Percentiles rank a stretch among this genome's conserved stretches.
These are phyloP conservation scores for Backusella sp. DNA, from an alignment of 192 early-diverging fungal species.

Conservation along the genomic window DNA sequence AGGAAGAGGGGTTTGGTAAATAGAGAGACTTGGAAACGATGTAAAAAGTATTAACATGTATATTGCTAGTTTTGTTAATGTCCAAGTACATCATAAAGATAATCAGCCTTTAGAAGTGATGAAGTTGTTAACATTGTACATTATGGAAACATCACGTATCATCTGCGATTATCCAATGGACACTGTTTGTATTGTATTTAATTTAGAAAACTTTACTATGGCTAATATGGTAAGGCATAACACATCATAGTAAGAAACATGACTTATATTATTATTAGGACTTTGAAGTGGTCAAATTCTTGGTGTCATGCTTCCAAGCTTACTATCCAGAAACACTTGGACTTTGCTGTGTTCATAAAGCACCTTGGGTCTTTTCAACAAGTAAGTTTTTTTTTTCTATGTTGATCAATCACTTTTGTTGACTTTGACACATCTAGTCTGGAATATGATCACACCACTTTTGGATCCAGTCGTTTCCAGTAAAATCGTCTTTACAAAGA, in stretches of 20 bases:
- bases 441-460: constrained; percentile 79
- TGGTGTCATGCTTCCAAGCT: constrained; percentile 76
- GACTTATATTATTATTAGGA: constrained; percentile 44
- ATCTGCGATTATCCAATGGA: constrained; percentile 66
- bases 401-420: background rate
- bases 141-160: constrained; percentile 72
- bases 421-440: constrained; percentile 39
- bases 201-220: constrained; percentile 72
- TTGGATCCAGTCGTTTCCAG: constrained; percentile 90
- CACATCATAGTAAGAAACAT: background rate
- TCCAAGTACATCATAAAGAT: constrained; percentile 49
- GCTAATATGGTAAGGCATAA: constrained; percentile 53
- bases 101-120: constrained; percentile 65
- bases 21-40: background rate
- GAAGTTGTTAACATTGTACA: constrained; percentile 65
- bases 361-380: constrained; percentile 85
- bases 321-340: constrained; percentile 93
- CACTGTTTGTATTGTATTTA: constrained; percentile 73
- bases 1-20: constrained; percentile 53
- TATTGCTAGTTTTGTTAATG: constrained; percentile 48
- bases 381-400: background rate
- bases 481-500: constrained; percentile 79
- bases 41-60: background rate
- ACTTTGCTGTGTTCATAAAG: constrained; percentile 75
- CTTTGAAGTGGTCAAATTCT: constrained; percentile 72